Base-by-base conservation (phyloP, 208 protist species). In the Naegleria lovaniensis region DNA sequence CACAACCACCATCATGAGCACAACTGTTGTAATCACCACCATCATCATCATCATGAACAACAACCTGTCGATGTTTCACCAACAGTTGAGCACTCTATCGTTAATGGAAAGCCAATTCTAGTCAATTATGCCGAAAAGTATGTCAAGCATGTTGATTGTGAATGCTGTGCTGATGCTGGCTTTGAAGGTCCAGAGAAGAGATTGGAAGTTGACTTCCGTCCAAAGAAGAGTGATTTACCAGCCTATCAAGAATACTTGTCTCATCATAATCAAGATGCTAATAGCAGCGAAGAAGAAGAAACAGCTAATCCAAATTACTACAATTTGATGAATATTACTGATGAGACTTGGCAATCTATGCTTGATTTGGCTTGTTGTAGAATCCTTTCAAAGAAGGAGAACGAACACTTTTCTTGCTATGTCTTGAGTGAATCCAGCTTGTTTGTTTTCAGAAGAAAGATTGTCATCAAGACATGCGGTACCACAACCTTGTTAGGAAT, bases 391-490 rank as follows among this genome's bases (percentile, higher is more conserved):
- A 93, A 92, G 90, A 94, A 94, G 85, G 85, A 85, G 79, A 98
- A 98, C 90, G 95, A 95, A 79, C 85, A 94, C 75, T 97, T 97
- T 92, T 95, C 96, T 86, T 96, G 95, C 85, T 98, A 98, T 92
- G 95, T 98, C 4, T 93, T 98, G 33, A 97, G 96, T 19, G 97
- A 98, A 93, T 97, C 95, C 90, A 97, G 94, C 0, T 94, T 98
- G n/a, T 98, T 98, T 91, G 96, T 98, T 29, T 98, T 95, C 94
- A 91, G 91, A n/a, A 94, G 97, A 67, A 94, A 95, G 79, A 94
- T 98, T 33, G 94, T 98, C 41, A 92, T 98, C 85, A 98, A 97
- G 90, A 98, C 97, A 52, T 98, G 97, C 92, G 97, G 97, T 29
- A 98, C 96, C 1, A 98, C 97, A 3, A 97, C 96, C 13, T 92